Conservation (phyloP, 2,329 filamentous ascomycete species). For the Sclerotiophoma versabilis region DNA sequence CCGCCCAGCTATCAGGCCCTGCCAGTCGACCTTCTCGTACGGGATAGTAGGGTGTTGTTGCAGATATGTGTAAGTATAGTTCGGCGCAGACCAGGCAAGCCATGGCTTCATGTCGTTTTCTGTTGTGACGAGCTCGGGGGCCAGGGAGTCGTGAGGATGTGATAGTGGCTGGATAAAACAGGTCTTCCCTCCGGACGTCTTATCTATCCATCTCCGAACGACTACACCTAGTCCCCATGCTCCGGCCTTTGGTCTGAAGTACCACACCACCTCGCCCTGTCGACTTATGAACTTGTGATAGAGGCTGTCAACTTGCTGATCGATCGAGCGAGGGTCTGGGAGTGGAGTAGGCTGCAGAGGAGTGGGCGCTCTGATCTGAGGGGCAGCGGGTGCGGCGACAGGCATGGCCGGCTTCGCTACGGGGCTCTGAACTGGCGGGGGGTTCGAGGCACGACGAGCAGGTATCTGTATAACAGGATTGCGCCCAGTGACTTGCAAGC, state of each 20-base stretch:
- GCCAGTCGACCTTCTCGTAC: conserved; percentile 62
- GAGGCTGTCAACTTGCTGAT: conserved; percentile 59
- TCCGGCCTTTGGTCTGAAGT: conserved; percentile 53
- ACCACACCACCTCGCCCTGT: conserved; percentile 65
- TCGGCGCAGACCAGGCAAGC: conserved; percentile 65
- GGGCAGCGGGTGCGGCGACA: conserved; percentile 19
- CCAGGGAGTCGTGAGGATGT: conserved; percentile 52
- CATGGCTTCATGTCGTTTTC: conserved; percentile 60
- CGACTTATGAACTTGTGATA: conserved; percentile 60
- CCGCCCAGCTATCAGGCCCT: conserved; percentile 50
- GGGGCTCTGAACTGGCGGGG: conserved; percentile 34
- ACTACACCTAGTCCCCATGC: conserved; percentile 64
- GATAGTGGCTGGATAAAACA: conserved; percentile 60
- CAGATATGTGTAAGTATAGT: conserved; percentile 56
- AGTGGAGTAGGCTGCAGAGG: conserved; percentile 47
- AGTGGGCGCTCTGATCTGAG: conserved; percentile 33
- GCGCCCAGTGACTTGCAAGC: conserved; percentile 8
- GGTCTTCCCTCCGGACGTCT: conserved; percentile 34
- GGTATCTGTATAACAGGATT: conserved; percentile 40
- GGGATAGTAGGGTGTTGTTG: conserved; percentile 49
- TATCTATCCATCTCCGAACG: conserved; percentile 53
- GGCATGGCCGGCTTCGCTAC: conserved; percentile 29
- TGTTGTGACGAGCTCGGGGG: conserved; percentile 53
- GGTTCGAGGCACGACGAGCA: conserved; percentile 27
- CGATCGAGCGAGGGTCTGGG: conserved; percentile 50